A percentile compares a stretch with the other conserved stretches of the same genome.
These are phyloP conservation scores for Trypanosoma lewisi DNA, from an alignment of 208 protist genomes.

Conservation along the genomic window DNA sequence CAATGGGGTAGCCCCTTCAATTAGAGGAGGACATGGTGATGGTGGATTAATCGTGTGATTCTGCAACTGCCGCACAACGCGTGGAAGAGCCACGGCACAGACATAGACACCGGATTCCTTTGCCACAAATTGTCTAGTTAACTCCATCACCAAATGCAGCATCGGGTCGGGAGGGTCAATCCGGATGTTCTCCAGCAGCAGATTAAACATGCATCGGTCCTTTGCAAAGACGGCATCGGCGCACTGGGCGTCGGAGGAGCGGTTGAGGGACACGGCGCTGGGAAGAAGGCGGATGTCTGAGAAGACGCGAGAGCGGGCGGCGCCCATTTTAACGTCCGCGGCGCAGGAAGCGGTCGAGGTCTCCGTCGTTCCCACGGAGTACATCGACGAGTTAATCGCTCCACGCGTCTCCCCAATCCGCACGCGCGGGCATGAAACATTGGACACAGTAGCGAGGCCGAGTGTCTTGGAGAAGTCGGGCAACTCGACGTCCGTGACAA, in stretches of 20 bases:
- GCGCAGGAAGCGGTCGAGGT: conserved; percentile 7
- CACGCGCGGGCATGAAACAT: conserved; percentile 36
- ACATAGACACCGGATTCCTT: conserved; percentile 12
- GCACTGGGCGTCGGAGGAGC: conserved; percentile 1
- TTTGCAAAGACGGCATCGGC: neutral
- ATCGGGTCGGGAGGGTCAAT: conserved; percentile 25
- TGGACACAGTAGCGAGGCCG: conserved; percentile 26
- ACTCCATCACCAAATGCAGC: conserved; percentile 16
- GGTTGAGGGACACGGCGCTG: neutral
- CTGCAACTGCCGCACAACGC: conserved; percentile 9
- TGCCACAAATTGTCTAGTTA: conserved; percentile 17
- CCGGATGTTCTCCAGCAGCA: conserved; percentile 9
- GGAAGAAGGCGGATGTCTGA: neutral
- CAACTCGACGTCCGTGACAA: conserved; percentile 31
- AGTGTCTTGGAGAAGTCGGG: conserved; percentile 30
- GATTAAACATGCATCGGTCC: conserved; percentile 24
- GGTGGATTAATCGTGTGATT: conserved; percentile 25
- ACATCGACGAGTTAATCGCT: conserved; percentile 11
- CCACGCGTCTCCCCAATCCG: conserved; percentile 7
- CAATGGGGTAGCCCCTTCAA: conserved; percentile 18
- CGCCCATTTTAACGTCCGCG: conserved; percentile 6
- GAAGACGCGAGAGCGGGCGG: neutral
- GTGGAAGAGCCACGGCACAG: conserved; percentile 25
- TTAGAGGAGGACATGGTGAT: conserved; percentile 14
- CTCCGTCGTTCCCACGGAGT: neutral